phyloP scores from a whole-genome alignment of 2,329 filamentous ascomycete genomes.

The Cladobotryum protrusum region DNA sequence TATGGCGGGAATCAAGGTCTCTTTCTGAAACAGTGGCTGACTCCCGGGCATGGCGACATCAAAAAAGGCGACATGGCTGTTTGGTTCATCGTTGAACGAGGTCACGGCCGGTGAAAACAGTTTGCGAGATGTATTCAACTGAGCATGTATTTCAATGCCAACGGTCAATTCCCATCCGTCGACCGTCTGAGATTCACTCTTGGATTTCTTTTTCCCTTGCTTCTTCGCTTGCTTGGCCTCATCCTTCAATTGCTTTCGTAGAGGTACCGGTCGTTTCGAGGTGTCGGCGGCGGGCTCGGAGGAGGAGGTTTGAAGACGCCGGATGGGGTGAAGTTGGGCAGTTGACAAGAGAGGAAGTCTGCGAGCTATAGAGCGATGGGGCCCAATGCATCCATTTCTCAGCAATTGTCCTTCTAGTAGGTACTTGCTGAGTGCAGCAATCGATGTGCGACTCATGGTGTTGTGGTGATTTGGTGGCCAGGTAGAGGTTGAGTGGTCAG shows the following conservation, averaged over 20 bases:
- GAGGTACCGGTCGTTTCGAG: constrained; percentile 35
- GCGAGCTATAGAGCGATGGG: constrained; percentile 13
- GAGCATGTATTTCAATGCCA: constrained; percentile 94
- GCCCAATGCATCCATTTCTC: constrained; percentile 34
- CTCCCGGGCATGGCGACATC: constrained; percentile 85
- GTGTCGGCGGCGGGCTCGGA: constrained; percentile 17
- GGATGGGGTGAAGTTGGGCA: constrained; percentile 15
- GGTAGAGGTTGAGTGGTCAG: not conserved
- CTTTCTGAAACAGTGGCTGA: constrained; percentile 78
- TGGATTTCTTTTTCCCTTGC: constrained; percentile 45
- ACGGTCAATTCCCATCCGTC: constrained; percentile 87
- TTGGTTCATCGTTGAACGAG: constrained; percentile 62
- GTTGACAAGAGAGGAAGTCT: constrained; percentile 12
- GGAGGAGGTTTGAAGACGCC: constrained; percentile 27
- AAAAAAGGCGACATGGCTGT: constrained; percentile 82
- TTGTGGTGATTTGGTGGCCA: not conserved
- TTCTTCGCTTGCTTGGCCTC: constrained; percentile 66
- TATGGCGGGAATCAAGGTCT: constrained; percentile 80
- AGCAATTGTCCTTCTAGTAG: constrained; percentile 41
- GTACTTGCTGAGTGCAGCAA: constrained; percentile 41
- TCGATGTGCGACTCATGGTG: constrained; percentile 39
- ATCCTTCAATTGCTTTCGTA: constrained; percentile 68
- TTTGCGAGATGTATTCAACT: constrained; percentile 83
- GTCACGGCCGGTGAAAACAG: constrained; percentile 74
- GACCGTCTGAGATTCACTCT: constrained; percentile 44